Percentiles rank a stretch among this genome's conserved stretches.
Conservation (phyloP, 2,329 filamentous ascomycete genomes). For the Pseudogymnoascus sp. region DNA sequence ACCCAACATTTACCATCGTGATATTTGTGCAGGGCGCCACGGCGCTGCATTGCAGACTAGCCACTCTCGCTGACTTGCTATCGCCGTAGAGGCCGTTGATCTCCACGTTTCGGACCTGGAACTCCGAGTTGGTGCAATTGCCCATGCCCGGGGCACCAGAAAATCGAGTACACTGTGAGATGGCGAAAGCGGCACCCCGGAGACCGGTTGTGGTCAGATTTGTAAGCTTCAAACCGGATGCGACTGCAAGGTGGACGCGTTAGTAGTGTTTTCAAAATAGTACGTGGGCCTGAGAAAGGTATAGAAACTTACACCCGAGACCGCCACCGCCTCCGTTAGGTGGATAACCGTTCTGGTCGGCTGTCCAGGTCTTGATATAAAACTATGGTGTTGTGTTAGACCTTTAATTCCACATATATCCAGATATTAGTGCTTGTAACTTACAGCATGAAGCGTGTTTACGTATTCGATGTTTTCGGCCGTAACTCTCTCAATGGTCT, state of each 20-base stretch:
- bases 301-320: constrained; percentile 30
- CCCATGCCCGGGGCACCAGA: constrained; percentile 25
- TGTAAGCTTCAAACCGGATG: constrained; percentile 30
- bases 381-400: not conserved
- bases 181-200: constrained; percentile 27
- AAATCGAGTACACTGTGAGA: constrained; percentile 36
- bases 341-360: constrained; percentile 40
- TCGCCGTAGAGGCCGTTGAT: constrained; percentile 20
- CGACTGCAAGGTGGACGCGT: not conserved
- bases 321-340: constrained; percentile 53
- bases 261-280: not conserved
- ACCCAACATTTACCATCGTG: constrained; percentile 16
- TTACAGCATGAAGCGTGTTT: constrained; percentile 39
- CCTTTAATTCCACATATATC: not conserved
- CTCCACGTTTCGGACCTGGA: constrained; percentile 32
- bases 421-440: not conserved
- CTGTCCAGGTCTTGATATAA: constrained; percentile 54
- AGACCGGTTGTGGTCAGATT: constrained; percentile 28
- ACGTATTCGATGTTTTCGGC: constrained; percentile 40
- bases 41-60: constrained; percentile 28
- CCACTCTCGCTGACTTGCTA: constrained; percentile 15
- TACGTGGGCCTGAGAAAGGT: not conserved
- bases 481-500: constrained; percentile 42
- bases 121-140: constrained; percentile 34
- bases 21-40: constrained; percentile 25